Evolutionary conservation across 345 rosid species (phyloP).

Genomic region (Salix caprea): DNA sequence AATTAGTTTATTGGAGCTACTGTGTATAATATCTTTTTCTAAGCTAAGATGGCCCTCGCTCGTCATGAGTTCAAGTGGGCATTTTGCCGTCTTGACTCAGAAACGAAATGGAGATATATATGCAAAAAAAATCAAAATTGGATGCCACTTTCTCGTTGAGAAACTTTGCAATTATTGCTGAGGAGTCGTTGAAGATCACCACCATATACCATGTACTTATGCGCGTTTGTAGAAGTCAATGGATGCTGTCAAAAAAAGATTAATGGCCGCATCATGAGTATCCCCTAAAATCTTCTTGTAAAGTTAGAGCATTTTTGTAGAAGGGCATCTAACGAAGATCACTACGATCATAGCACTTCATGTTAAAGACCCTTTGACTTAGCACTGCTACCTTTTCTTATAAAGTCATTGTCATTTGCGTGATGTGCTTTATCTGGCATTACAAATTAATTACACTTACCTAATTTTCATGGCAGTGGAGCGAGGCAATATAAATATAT

Average conservation of each 20-base stretch:
- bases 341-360: background rate
- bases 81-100: too few species aligned
- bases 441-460: background rate
- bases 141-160: background rate
- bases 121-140: background rate
- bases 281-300: background rate
- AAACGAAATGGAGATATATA: too few species aligned
- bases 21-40: too few species aligned
- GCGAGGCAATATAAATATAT: background rate
- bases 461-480: background rate
- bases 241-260: background rate
- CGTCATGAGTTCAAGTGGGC: too few species aligned
- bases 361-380: background rate
- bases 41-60: too few species aligned
- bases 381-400: background rate
- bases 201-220: background rate
- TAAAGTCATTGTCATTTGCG: background rate
- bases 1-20: too few species aligned
- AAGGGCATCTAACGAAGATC: conserved; percentile 2
- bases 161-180: background rate
- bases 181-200: background rate
- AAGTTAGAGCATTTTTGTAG: background rate
- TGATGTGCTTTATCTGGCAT: background rate
- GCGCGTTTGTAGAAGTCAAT: background rate
- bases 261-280: background rate